Conservation (phyloP, 352 stramenopile genomes). For the Phytopythium boreale region DNA sequence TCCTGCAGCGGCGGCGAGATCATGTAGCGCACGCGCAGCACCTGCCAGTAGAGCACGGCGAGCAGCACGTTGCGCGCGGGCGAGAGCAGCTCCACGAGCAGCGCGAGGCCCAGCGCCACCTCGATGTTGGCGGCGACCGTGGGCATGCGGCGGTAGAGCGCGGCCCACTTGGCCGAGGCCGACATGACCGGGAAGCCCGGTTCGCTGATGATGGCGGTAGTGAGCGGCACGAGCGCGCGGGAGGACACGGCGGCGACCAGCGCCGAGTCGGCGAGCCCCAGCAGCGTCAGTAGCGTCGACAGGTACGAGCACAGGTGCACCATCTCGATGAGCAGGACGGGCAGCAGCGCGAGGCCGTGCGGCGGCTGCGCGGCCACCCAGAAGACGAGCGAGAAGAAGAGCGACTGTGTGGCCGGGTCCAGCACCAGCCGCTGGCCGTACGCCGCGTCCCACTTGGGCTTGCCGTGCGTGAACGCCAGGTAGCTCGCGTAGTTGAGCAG, state of each 20-base stretch:
- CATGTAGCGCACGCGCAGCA: slow-evolving; percentile 90
- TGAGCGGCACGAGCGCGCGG: slow-evolving; percentile 55
- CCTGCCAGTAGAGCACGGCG: slow-evolving; percentile 87
- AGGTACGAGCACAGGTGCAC: slow-evolving; percentile 75
- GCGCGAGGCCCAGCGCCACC: slow-evolving; percentile 73
- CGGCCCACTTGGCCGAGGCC: slow-evolving; percentile 69
- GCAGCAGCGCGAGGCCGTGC: slow-evolving; percentile 74
- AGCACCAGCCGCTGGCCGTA: slow-evolving; percentile 84
- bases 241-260: slow-evolving; percentile 43
- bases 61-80: slow-evolving; percentile 85
- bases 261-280: slow-evolving; percentile 36
- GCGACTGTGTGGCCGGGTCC: slow-evolving; percentile 76
- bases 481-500: slow-evolving; percentile 79
- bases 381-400: slow-evolving; percentile 88
- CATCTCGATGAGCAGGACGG: slow-evolving; percentile 76
- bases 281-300: slow-evolving; percentile 49
- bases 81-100: slow-evolving; percentile 83
- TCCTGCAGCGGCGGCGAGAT: slow-evolving; percentile 85
- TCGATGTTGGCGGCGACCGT: slow-evolving; percentile 78
- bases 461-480: slow-evolving; percentile 77
- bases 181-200: slow-evolving; percentile 51
- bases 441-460: slow-evolving; percentile 56
- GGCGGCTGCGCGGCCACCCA: slow-evolving; percentile 55
- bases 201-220: slow-evolving; percentile 58
- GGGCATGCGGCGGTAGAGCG: slow-evolving; percentile 78